phyloP scores from a whole-genome alignment of 2,329 filamentous ascomycete species.

The Aspergillus sp. region DNA sequence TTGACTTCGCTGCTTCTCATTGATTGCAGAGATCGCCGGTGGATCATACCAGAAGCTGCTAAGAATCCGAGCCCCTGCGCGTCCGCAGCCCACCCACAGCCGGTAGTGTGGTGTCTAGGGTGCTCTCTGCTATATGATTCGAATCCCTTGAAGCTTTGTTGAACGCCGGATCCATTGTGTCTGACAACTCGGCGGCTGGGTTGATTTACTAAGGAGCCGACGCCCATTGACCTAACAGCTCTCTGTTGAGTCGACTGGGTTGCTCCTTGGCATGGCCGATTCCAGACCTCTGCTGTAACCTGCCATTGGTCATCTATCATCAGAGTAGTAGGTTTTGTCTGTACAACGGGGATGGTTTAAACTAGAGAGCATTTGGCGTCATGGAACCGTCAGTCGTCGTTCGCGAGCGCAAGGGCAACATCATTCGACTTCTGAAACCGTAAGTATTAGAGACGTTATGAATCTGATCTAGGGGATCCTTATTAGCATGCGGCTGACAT shows the following conservation, averaged over 20 bases:
- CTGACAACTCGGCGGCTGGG: no score
- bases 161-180: no score
- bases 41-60: neutral
- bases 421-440: slow-evolving; percentile 24
- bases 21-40: neutral
- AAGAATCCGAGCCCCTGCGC: neutral
- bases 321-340: slow-evolving; percentile 6
- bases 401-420: slow-evolving; percentile 15
- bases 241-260: neutral
- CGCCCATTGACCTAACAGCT: no score
- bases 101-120: no score
- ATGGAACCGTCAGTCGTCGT: slow-evolving; percentile 21
- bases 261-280: neutral
- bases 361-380: slow-evolving; percentile 8
- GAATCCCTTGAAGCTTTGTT: no score
- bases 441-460: slow-evolving; percentile 17
- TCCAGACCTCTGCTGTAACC: neutral
- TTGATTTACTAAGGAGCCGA: no score
- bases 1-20: neutral
- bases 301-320: neutral
- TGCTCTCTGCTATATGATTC: no score
- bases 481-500: neutral
- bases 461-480: no score
- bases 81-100: no score
- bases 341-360: slow-evolving; percentile 19